Evolutionary conservation across 352 stramenopile species (phyloP).

Genomic region (Proteromonas lacertae): DNA sequence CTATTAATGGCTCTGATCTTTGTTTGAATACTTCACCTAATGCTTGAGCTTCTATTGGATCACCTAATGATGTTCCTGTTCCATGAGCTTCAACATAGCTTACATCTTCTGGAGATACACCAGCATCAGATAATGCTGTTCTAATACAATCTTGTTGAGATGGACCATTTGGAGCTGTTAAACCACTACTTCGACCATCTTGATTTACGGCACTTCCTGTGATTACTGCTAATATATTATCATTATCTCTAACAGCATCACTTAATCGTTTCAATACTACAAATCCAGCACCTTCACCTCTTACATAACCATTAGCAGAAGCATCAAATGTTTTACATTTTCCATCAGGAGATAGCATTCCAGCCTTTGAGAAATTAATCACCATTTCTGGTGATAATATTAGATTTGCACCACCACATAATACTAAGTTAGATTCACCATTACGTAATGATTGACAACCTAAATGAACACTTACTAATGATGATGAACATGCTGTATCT

Average conservation of each 20-base stretch:
- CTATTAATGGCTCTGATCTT: conserved; percentile 6
- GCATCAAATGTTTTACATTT: too few species aligned
- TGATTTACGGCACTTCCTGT: conserved; percentile 7
- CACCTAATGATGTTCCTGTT: conserved; percentile 15
- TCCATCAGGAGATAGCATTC: too few species aligned
- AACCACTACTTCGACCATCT: conserved; percentile 12
- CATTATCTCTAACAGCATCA: conserved; percentile 1
- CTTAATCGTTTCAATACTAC: conserved; percentile 9
- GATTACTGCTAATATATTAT: conserved; percentile 3
- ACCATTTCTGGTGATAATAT: too few species aligned
- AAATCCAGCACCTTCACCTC: conserved; percentile 13
- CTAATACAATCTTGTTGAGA: neutral
- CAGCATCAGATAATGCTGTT: neutral
- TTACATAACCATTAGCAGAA: too few species aligned
- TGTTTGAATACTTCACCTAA: neutral
- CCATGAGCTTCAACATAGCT: too few species aligned
- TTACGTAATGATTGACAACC: too few species aligned
- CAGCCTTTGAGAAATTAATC: too few species aligned
- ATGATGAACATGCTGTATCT: too few species aligned
- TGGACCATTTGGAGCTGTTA: too few species aligned
- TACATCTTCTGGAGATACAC: conserved; percentile 14
- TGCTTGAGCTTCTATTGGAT: conserved; percentile 11
- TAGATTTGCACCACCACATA: too few species aligned
- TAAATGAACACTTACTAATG: too few species aligned
- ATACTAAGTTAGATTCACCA: too few species aligned